A percentile compares a stretch with the other conserved stretches of the same genome.
Conservation (phyloP, 2,329 filamentous ascomycete genomes). For the Penicillium sp. region DNA sequence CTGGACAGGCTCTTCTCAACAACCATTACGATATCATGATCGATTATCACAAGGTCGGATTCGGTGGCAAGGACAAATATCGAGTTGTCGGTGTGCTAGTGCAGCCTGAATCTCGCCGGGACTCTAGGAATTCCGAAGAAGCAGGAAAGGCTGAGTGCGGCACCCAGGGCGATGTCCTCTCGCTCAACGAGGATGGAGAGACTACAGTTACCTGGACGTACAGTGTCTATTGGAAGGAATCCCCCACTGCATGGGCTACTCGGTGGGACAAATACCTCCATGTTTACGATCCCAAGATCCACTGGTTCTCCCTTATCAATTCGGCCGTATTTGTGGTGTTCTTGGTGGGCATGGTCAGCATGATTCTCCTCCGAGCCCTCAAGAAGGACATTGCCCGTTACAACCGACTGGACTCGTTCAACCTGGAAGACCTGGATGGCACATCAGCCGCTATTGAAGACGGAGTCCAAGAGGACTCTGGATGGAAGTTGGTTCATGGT, state of each 20-base stretch:
- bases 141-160: constrained; percentile 63
- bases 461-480: constrained; percentile 94
- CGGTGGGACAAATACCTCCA: constrained; percentile 99
- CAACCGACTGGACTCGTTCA: constrained; percentile 90
- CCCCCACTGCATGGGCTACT: constrained; percentile 87
- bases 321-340: constrained; percentile 94
- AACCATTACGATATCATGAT: constrained; percentile 95
- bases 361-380: constrained; percentile 84
- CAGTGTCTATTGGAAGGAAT: constrained; percentile 85
- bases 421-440: constrained; percentile 83
- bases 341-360: constrained; percentile 85
- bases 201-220: constrained; percentile 84
- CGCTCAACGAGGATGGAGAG: constrained; percentile 64
- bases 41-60: constrained; percentile 81
- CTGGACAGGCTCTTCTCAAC: constrained; percentile 67
- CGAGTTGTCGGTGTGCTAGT: constrained; percentile 92
- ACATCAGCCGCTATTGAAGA: constrained; percentile 76
- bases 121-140: constrained; percentile 55
- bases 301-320: constrained; percentile 98
- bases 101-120: constrained; percentile 71
- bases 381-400: constrained; percentile 96
- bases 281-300: constrained; percentile 95
- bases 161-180: constrained; percentile 57
- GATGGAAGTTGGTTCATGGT: constrained; percentile 97
- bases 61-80: constrained; percentile 61